Evolutionary conservation across 2,329 filamentous ascomycete species (phyloP).

Genomic region (Colletotrichum ledebouriae): DNA sequence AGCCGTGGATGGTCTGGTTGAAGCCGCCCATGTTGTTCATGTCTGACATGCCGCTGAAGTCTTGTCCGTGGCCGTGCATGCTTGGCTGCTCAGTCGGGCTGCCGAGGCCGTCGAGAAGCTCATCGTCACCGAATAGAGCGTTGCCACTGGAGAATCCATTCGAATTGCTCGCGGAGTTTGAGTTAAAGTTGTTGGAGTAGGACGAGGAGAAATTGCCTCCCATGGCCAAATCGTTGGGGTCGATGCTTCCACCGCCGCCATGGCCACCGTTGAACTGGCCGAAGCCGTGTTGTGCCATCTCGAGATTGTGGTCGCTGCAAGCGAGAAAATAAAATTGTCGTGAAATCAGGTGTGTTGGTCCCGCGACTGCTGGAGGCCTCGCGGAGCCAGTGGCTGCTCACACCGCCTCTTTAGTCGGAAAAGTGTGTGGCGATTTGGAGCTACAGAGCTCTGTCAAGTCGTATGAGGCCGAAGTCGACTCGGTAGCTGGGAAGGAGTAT

Average conservation of each 20-base stretch:
- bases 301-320: conserved; percentile 31
- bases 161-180: conserved; percentile 68
- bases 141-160: conserved; percentile 83
- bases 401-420: conserved; percentile 32
- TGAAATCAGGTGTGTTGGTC: conserved; percentile 6
- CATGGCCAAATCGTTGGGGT: conserved; percentile 89
- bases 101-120: conserved; percentile 81
- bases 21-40: conserved; percentile 68
- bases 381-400: conserved; percentile 13
- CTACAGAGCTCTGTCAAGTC: neutral
- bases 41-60: conserved; percentile 67
- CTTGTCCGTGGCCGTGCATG: conserved; percentile 67
- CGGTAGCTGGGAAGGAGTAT: neutral
- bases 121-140: conserved; percentile 87
- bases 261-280: conserved; percentile 68
- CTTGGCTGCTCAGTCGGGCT: conserved; percentile 67
- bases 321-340: neutral
- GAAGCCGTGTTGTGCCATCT: conserved; percentile 70
- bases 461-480: neutral
- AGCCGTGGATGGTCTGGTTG: conserved; percentile 64
- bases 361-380: conserved; percentile 18
- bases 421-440: neutral
- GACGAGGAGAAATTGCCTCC: conserved; percentile 69
- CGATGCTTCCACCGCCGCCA: conserved; percentile 70
- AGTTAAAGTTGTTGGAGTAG: conserved; percentile 68